A percentile compares a stretch with the other conserved stretches of the same genome.
Evolutionary conservation across 495 filamentous ascomycete genomes (phyloP).

Genomic region (Penicillium psychrofluorescens): DNA sequence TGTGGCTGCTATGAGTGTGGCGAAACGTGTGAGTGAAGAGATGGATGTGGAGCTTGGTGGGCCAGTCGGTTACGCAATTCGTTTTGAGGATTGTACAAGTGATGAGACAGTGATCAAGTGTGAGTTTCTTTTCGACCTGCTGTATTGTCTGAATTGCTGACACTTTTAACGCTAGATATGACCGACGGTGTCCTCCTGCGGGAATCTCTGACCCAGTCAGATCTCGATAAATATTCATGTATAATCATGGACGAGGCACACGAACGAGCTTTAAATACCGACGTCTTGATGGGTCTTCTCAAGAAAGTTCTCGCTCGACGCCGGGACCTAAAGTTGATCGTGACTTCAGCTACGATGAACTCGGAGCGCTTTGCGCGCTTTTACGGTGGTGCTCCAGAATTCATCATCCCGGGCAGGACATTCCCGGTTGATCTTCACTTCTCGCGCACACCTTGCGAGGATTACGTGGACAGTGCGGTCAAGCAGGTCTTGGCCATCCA

Average conservation of each 20-base stretch:
- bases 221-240: slow-evolving; percentile 94
- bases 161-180: slow-evolving; percentile 55
- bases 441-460: slow-evolving; percentile 89
- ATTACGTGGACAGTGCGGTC: slow-evolving; percentile 95
- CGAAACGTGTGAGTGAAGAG: slow-evolving; percentile 96
- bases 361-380: slow-evolving; percentile 92
- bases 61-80: slow-evolving; percentile 92
- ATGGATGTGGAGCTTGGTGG: slow-evolving; percentile 95
- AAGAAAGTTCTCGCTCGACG: slow-evolving; percentile 91
- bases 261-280: slow-evolving; percentile 93
- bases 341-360: slow-evolving; percentile 99
- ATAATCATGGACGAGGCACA: slow-evolving; percentile 99
- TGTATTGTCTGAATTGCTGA: slow-evolving; percentile 9
- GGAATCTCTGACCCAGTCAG: slow-evolving; percentile 84
- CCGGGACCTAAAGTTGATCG: slow-evolving; percentile 90
- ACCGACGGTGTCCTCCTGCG: slow-evolving; percentile 94
- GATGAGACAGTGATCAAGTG: slow-evolving; percentile 92
- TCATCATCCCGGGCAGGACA: slow-evolving; percentile 91
- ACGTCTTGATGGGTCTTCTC: slow-evolving; percentile 94
- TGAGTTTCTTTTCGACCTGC: slow-evolving; percentile 17
- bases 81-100: slow-evolving; percentile 97
- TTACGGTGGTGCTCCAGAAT: slow-evolving; percentile 96
- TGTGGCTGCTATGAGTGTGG: slow-evolving; percentile 98
- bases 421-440: slow-evolving; percentile 98
- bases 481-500: slow-evolving; percentile 98